phyloP scores from a whole-genome alignment of 2,329 filamentous ascomycete species.

The Cercospora sp. region DNA sequence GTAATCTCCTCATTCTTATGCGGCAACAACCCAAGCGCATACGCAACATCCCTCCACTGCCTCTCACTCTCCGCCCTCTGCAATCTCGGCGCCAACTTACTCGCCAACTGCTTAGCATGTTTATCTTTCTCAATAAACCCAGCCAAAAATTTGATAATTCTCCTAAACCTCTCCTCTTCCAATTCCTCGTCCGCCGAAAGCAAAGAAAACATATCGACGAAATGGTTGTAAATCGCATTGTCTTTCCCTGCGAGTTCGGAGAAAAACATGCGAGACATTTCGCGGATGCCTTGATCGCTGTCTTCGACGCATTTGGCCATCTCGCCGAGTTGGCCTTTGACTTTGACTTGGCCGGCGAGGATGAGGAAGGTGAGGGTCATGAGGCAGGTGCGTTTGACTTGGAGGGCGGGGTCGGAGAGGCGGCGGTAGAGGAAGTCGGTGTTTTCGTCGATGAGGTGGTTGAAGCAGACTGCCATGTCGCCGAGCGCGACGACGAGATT shows the following conservation, averaged over 20 bases:
- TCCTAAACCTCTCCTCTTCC: slow-evolving; percentile 80
- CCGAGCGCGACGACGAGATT: slow-evolving; percentile 96
- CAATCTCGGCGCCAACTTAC: slow-evolving; percentile 86
- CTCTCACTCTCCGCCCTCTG: slow-evolving; percentile 85
- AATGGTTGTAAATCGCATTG: slow-evolving; percentile 98
- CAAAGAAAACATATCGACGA: slow-evolving; percentile 97
- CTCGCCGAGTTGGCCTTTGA: slow-evolving; percentile 96
- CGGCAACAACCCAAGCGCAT: slow-evolving; percentile 81
- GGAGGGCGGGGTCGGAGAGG: slow-evolving; percentile 81
- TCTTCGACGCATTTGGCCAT: slow-evolving; percentile 99
- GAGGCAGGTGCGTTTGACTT: slow-evolving; percentile 93
- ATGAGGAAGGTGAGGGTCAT: slow-evolving; percentile 99
- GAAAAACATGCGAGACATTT: slow-evolving; percentile 97
- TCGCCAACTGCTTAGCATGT: slow-evolving; percentile 89
- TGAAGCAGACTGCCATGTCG: slow-evolving; percentile 99
- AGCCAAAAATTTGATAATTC: slow-evolving; percentile 88
- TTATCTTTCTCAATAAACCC: slow-evolving; percentile 99
- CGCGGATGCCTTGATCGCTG: slow-evolving; percentile 88
- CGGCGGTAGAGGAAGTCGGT: slow-evolving; percentile 96
- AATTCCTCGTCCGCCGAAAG: slow-evolving; percentile 78
- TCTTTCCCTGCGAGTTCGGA: slow-evolving; percentile 96
- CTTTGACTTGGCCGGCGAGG: slow-evolving; percentile 95
- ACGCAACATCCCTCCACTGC: slow-evolving; percentile 97
- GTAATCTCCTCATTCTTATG: slow-evolving; percentile 91
- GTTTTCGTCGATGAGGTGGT: slow-evolving; percentile 98